Base-by-base conservation (phyloP, 805 yeast genomes). In the Suhomyces sp. region DNA sequence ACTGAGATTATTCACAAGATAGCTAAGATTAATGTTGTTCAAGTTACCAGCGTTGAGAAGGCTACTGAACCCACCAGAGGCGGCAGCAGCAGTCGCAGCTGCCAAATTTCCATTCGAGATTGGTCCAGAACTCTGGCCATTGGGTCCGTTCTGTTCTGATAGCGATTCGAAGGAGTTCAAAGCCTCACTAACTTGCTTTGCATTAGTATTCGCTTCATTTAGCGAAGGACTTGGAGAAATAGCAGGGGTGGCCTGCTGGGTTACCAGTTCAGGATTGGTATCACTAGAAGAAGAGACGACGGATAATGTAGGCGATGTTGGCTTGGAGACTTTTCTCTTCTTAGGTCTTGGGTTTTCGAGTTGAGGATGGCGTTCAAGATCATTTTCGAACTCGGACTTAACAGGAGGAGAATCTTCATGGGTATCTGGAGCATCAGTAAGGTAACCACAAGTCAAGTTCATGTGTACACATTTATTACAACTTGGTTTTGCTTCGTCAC, bases 401-500 rank as follows among this genome's bases (percentile, higher is more conserved):
- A 13, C 18, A 6, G 28, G 28, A 5, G 22, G 27, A 6, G 20
- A 26, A 6, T 33, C 31, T 13, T 33, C 43, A n/a, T 28, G 11
- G 25, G 26, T 33, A 19, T 35, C 48, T 3, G 42, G 28, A 14
- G 36, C 46, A 5, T 55, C 61, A 7, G 43, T 28, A 4, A 53
- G 25, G 50, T 84, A 88, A 2, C 82, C 74, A 61, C 98, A 90
- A 18, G 76, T 81, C 22, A 90, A 68, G 15, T 84, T 82, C 79
- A 90, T 76, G 42, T 88, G 81, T 31, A 68, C 61, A 60, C 98
- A 90, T 60, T 88, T 88, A 15, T 66, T 65, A 58, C 98, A 90
- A 6, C 67, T 55, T 1, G 97, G 97, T 41, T 79, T 83, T 1
- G 67, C 65, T 58, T 91, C 97, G 56, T 90, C 97, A 68, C 98